These are phyloP conservation scores for Martensiomyces pterosporus DNA, from an alignment of 192 early-diverging fungal genomes.

Conservation along the genomic window DNA sequence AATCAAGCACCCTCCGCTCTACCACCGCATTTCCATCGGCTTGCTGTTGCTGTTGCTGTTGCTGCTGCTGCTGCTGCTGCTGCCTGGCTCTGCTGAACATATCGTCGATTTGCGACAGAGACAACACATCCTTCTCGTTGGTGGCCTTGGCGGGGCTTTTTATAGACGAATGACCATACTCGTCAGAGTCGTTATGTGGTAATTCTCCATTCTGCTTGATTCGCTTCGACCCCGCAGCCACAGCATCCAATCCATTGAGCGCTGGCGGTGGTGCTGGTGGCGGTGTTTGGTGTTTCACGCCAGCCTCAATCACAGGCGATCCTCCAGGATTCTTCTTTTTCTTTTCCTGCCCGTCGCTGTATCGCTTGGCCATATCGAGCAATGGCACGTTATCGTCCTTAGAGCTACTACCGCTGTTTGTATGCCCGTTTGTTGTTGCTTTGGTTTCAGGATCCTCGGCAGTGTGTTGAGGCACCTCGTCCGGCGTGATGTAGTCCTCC, in stretches of 20 bases:
- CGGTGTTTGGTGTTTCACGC: not conserved
- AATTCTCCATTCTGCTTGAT: not conserved
- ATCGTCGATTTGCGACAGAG: not conserved
- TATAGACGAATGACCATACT: too few species aligned
- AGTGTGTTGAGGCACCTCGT: too few species aligned
- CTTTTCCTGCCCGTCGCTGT: not conserved
- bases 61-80: conserved; percentile 8
- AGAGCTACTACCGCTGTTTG: too few species aligned
- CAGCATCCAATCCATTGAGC: not conserved
- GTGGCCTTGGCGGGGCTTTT: not conserved
- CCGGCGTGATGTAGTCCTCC: too few species aligned
- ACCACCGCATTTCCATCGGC: conserved; percentile 2
- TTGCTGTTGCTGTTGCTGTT: not conserved
- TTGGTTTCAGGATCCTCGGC: too few species aligned
- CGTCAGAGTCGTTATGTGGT: too few species aligned
- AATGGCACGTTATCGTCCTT: not conserved
- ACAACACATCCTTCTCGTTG: too few species aligned
- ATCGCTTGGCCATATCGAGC: not conserved
- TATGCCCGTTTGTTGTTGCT: too few species aligned
- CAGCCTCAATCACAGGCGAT: not conserved
- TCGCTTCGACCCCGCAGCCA: not conserved
- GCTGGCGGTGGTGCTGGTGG: not conserved
- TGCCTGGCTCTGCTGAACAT: not conserved
- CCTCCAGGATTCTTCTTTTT: not conserved
- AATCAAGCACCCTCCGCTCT: not conserved